Percentiles rank a stretch among this genome's conserved stretches.
These are phyloP conservation scores for Rhizophlyctis rosea DNA, from an alignment of 192 early-diverging fungal species.

Conservation along the genomic window DNA sequence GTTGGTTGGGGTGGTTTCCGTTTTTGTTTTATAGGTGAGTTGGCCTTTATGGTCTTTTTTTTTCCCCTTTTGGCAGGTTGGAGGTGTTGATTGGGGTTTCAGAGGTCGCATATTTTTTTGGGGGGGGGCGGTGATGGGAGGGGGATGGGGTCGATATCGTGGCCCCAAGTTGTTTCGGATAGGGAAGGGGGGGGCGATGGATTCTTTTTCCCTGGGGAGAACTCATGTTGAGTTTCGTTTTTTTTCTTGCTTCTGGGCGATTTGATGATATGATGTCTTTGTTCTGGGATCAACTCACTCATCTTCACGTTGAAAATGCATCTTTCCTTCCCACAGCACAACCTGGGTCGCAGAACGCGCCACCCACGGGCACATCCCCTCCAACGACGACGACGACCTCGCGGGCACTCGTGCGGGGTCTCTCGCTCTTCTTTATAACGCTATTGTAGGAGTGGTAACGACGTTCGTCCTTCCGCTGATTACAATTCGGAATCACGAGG, in stretches of 20 bases:
- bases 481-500: conserved; percentile 35
- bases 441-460: conserved; percentile 67
- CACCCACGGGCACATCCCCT: neutral
- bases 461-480: conserved; percentile 56
- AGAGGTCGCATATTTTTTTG: too few relatives aligned
- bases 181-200: too few relatives aligned
- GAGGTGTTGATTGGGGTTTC: too few relatives aligned
- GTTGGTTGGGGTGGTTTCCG: conserved; percentile 97
- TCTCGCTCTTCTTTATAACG: conserved; percentile 76
- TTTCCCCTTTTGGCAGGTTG: too few relatives aligned
- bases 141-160: too few relatives aligned
- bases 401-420: conserved; percentile 77
- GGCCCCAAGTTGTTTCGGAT: too few relatives aligned
- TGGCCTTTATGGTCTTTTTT: too few relatives aligned
- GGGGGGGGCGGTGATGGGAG: too few relatives aligned
- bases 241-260: neutral
- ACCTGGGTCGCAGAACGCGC: conserved; percentile 64
- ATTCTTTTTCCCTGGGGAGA: neutral
- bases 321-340: too few relatives aligned
- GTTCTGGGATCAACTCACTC: neutral
- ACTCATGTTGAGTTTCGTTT: neutral
- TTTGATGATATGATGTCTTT: conserved; percentile 17
- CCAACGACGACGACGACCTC: conserved; percentile 6
- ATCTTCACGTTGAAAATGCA: neutral
- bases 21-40: conserved; percentile 87